Percentiles rank a stretch among this genome's conserved stretches.
phyloP scores from a whole-genome alignment of 805 yeast genomes.

The Kluyveromyces aestuarii region DNA sequence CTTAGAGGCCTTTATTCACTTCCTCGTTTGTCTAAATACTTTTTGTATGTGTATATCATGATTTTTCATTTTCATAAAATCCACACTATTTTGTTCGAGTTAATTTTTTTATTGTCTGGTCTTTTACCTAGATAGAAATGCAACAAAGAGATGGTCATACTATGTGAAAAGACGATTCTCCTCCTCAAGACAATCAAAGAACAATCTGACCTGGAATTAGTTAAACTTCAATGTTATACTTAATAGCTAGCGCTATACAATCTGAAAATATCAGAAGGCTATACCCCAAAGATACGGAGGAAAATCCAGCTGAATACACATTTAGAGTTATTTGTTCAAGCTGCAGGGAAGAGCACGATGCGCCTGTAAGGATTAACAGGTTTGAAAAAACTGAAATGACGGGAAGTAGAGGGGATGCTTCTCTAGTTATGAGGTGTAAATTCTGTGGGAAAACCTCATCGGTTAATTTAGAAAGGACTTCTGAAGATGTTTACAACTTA shows the following conservation, averaged over 20 bases:
- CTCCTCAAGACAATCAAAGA: not conserved
- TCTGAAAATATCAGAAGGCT: conserved; percentile 45
- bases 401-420: conserved; percentile 77
- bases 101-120: too few species aligned
- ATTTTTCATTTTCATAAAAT: too few species aligned
- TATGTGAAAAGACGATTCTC: too few species aligned
- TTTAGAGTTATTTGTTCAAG: conserved; percentile 66
- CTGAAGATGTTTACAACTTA: conserved; percentile 18
- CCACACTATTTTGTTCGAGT: too few species aligned
- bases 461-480: conserved; percentile 16
- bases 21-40: not conserved
- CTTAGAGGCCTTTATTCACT: not conserved
- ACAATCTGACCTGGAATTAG: not conserved
- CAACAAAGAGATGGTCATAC: too few species aligned
- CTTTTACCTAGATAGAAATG: too few species aligned
- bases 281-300: conserved; percentile 49
- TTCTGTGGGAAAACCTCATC: conserved; percentile 38
- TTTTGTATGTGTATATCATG: too few species aligned
- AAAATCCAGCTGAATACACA: conserved; percentile 62
- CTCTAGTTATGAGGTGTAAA: conserved; percentile 69
- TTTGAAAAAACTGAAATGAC: conserved; percentile 55
- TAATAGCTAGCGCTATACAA: conserved; percentile 18
- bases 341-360: conserved; percentile 72
- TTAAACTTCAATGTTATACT: conserved; percentile 20
- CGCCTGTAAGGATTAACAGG: conserved; percentile 58